phyloP scores from a whole-genome alignment of 163 green algal species.

The Chlorella variabilis region DNA sequence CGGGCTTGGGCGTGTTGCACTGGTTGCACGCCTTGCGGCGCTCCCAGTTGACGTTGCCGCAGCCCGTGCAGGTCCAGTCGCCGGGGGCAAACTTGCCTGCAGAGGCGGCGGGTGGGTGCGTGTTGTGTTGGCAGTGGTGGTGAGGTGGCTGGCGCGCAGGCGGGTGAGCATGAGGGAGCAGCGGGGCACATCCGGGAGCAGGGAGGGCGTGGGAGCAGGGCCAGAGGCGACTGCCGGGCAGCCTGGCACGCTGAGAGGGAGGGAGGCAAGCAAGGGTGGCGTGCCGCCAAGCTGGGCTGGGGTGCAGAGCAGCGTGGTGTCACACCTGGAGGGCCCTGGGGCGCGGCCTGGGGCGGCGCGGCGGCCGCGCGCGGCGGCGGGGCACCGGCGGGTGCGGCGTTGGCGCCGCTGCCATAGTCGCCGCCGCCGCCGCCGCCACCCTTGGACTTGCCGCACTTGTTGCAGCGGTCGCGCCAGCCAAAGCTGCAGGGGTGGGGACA shows the following conservation, averaged over 20 bases:
- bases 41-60: slow-evolving; percentile 89
- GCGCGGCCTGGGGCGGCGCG: slow-evolving; percentile 54
- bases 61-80: slow-evolving; percentile 81
- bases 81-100: slow-evolving; percentile 64
- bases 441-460: slow-evolving; percentile 54
- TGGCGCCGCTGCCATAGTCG: slow-evolving; percentile 11
- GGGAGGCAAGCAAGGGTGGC: too few relatives aligned
- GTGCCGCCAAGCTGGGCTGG: too few relatives aligned
- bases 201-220: neutral
- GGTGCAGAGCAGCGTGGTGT: too few relatives aligned
- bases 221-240: too few relatives aligned
- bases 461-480: slow-evolving; percentile 55
- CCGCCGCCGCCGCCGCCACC: slow-evolving; percentile 41
- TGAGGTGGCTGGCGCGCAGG: too few relatives aligned
- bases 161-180: too few relatives aligned
- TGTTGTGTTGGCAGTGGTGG: too few relatives aligned
- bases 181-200: too few relatives aligned
- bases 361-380: slow-evolving; percentile 8
- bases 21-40: slow-evolving; percentile 85
- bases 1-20: slow-evolving; percentile 79
- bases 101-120: neutral
- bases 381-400: neutral
- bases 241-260: too few relatives aligned
- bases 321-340: slow-evolving; percentile 64
- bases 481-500: slow-evolving; percentile 59